Base-by-base conservation (phyloP, 176 grass and related monocot species). In the Aegilops longissima region DNA sequence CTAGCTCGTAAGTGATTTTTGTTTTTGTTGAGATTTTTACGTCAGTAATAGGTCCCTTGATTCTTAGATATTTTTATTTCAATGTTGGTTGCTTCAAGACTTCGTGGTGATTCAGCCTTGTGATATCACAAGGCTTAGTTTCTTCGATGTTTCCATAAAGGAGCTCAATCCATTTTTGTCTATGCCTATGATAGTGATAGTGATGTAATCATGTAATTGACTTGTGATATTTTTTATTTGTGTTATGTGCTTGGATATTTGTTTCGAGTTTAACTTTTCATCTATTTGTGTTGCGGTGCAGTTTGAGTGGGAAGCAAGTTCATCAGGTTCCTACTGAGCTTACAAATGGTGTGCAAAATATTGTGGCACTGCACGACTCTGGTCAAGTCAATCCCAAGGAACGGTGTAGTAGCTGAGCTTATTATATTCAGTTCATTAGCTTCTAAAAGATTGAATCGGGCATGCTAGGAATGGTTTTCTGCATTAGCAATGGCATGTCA, bases 291-390 rank as follows among this genome's bases (percentile, higher is more conserved):
- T 86, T 84, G 83, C 36, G 31, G 84, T 91, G 52, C 96, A 98
- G 96, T 94, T 98, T 98, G 86, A 82, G 92, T 59, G 90, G 93
- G 80, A 98, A 98, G 88, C 96, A 98, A 78, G 88, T 94, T 84
- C 96, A 93, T 85, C 88, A 89, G 66, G 90, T 95, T 63, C 82
- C 90, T 87, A 69, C 75, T 34, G 93, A 91, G 33, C 80, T 92
- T 84, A 93, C 93, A 33, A 89, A 91, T 89, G 96, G 96, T 31
- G 89, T 95, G 74, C 86, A 90, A 31, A 95, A 98, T 88, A 92
- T 95, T 18, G 76, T 98, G 65, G 88, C 96, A 56, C 80, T 98
- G 70, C 89, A 94, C 54, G 93, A 98, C 90, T 92, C 93, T 91
- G 93, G 96, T 64, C 96, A 98, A 87, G 91, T 88, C 58, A 95